A percentile compares a stretch with the other conserved stretches of the same genome.
These are phyloP conservation scores for Auriscalpium microsporum DNA, from an alignment of 768 basidiomycete genomes.

Conservation along the genomic window DNA sequence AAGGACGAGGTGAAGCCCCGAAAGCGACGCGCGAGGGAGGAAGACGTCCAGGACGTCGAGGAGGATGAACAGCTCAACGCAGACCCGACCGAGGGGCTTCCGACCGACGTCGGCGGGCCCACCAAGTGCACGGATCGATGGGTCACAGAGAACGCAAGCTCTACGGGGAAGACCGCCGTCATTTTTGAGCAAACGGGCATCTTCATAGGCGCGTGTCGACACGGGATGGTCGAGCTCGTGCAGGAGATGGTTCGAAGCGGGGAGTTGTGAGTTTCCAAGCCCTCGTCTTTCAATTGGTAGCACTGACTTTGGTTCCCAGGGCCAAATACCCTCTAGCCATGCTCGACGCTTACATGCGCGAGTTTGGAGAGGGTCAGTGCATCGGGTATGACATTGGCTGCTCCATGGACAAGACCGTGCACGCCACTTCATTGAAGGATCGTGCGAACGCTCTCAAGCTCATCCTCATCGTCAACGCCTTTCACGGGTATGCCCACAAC, in stretches of 20 bases:
- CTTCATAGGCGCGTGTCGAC: neutral
- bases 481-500: neutral
- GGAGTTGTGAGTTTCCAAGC: neutral
- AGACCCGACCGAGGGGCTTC: neutral
- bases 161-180: neutral
- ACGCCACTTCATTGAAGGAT: neutral
- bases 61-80: neutral
- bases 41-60: neutral
- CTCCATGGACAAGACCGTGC: neutral
- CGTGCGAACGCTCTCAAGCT: neutral
- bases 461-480: neutral
- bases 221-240: neutral
- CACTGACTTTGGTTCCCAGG: neutral
- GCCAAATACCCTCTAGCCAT: neutral
- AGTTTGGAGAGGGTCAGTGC: neutral
- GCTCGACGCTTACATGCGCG: neutral
- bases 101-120: neutral
- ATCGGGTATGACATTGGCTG: conserved; percentile 1
- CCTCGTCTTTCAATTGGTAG: neutral
- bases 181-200: neutral
- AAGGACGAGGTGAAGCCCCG: neutral
- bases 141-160: neutral
- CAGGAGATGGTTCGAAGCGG: neutral
- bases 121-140: neutral
- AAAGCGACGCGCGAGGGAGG: neutral